These are phyloP conservation scores for Botrytis pseudocinerea DNA, from an alignment of 2,329 filamentous ascomycete species.

Conservation along the genomic window DNA sequence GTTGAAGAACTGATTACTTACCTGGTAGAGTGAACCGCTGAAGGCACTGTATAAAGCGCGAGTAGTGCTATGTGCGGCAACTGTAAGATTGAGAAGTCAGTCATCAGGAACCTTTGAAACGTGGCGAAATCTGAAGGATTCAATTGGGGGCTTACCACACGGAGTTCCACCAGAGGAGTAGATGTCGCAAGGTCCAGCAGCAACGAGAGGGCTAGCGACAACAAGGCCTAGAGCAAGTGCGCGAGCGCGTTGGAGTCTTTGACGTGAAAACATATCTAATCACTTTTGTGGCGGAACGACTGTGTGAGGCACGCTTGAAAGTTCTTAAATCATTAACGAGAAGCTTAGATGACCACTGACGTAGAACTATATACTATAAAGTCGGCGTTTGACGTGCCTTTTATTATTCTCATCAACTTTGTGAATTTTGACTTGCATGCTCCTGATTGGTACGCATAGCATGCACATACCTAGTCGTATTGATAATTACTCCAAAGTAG, in stretches of 20 bases:
- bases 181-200: conserved; percentile 61
- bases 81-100: conserved; percentile 23
- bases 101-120: neutral
- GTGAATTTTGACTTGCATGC: neutral
- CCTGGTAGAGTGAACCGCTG: conserved; percentile 57
- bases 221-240: conserved; percentile 40
- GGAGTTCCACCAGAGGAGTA: conserved; percentile 59
- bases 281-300: conserved; percentile 23
- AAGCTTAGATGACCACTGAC: neutral
- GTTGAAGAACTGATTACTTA: neutral
- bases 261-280: conserved; percentile 41
- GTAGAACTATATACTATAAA: neutral
- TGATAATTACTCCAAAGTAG: neutral
- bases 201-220: conserved; percentile 45
- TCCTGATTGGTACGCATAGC: conserved; percentile 9
- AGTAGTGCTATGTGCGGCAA: conserved; percentile 66
- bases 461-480: neutral
- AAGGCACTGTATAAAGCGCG: conserved; percentile 59
- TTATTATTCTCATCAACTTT: neutral
- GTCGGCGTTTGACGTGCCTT: neutral
- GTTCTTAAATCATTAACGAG: neutral
- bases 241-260: conserved; percentile 35
- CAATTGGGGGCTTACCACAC: conserved; percentile 42
- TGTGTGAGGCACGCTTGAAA: conserved; percentile 4
- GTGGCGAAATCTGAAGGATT: too few species aligned